Base-by-base conservation (phyloP, 208 protist species). In the Leishmania arabica region DNA sequence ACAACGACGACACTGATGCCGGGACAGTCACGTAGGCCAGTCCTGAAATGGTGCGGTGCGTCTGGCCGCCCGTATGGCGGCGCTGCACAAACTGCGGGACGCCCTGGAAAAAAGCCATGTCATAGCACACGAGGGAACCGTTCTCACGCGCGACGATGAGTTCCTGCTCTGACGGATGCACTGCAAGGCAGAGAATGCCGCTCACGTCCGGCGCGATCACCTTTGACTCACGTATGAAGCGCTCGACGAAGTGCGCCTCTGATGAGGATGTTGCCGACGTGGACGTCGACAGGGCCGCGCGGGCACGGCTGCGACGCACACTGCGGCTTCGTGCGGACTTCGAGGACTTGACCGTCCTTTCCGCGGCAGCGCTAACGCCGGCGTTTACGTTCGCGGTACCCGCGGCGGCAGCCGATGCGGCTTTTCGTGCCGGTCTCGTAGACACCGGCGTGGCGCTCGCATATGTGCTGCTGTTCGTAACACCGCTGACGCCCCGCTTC, bases 181-280 rank as follows among this genome's bases (percentile, higher is more conserved):
- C 86, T 31, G 92, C 93, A 56, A 96, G 49, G 80, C 93, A 96
- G 73, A 88, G 85, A 54, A 97, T 87, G 54, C 95, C 95, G 74
- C 88, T 91, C 47, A 95, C 87, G 64, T 97, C 95, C 1, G 95
- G 95, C 0, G 95, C 95, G 77, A 97, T 96, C 54, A 95, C 92
- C 71, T 93, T 87, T 34, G 93, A 93, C 53, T 86, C 86, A 4
- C 92, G 79, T 9, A 95, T 84, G 24, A 89, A 6, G 37, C 62
- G 65, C 71, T 90, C 86, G 34, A 92, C 74, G 3, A 66, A 49
- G 64, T 79, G 71, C 54, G 62, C 19, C 2, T 58, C 45, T 11
- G 80, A 56, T 13, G 65, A 81, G 37, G 53, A 27, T 24, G 74
- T 45, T 6, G 74, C 31, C 37, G 56, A 34, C 1, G 74, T 31